A percentile compares a stretch with the other conserved stretches of the same genome.
Evolutionary conservation across 495 filamentous ascomycete genomes (phyloP).

Genomic region (Neurospora sp.): DNA sequence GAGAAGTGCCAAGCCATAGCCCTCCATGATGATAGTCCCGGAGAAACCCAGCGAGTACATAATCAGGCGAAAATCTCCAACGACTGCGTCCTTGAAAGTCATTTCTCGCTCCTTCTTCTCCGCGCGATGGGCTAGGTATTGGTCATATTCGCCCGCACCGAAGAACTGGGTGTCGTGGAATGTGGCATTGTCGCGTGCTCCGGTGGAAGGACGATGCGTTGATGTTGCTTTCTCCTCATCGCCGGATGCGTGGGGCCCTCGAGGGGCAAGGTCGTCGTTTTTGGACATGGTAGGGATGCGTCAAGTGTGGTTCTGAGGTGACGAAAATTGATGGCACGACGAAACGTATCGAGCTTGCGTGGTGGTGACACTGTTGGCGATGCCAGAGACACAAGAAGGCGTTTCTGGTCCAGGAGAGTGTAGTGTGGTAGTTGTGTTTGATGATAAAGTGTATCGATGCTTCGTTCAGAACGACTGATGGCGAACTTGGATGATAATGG

Average conservation of each 20-base stretch:
- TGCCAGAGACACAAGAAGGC: neutral
- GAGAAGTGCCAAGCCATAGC: slow-evolving; percentile 31
- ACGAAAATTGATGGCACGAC: neutral
- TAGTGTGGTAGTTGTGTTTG: neutral
- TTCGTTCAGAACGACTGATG: neutral
- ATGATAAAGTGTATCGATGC: neutral
- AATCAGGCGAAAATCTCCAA: slow-evolving; percentile 13
- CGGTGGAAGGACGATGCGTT: neutral
- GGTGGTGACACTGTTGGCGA: neutral
- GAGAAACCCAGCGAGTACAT: slow-evolving; percentile 21
- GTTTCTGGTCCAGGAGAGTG: neutral
- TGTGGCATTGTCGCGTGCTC: neutral
- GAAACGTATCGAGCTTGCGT: neutral
- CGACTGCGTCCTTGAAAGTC: slow-evolving; percentile 14
- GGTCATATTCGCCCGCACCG: slow-evolving; percentile 6
- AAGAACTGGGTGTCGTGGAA: neutral
- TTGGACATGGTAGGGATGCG: neutral
- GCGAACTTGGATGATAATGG: neutral
- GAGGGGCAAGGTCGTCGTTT: neutral
- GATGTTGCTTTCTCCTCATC: neutral
- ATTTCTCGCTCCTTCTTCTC: slow-evolving; percentile 10
- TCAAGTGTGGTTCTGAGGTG: neutral
- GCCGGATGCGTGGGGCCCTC: neutral
- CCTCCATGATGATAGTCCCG: slow-evolving; percentile 25
- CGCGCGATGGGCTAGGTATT: slow-evolving; percentile 5